A percentile compares a stretch with the other conserved stretches of the same genome.
Conservation (phyloP, 176 grass and related monocot genomes). For the Oryza meridionalis region DNA sequence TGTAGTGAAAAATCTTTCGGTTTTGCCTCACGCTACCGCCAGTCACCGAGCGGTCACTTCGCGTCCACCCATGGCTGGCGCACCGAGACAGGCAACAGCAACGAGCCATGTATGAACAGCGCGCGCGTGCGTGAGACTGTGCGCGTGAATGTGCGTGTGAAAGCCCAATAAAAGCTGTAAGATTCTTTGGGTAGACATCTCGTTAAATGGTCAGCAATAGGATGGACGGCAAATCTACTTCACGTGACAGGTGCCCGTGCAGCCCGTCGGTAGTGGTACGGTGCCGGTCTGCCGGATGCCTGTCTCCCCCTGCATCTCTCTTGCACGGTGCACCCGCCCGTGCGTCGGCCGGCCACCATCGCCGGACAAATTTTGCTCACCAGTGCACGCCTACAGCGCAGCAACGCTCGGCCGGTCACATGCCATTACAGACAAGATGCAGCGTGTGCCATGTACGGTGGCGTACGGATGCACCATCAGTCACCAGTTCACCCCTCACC, state of each 20-base stretch:
- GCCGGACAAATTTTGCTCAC: background rate
- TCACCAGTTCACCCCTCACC: too few species aligned
- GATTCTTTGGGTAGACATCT: background rate
- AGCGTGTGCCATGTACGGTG: background rate
- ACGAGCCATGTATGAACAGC: background rate
- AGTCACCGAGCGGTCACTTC: background rate
- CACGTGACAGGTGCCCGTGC: background rate
- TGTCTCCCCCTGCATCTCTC: background rate
- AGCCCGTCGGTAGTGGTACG: slow-evolving; percentile 13
- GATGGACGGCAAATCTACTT: slow-evolving; percentile 22
- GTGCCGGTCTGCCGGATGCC: background rate
- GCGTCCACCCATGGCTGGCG: background rate
- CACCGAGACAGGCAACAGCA: background rate
- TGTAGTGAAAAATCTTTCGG: too few species aligned
- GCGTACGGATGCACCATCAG: background rate
- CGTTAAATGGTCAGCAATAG: slow-evolving; percentile 27
- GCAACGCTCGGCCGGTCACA: background rate
- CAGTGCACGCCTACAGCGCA: too few species aligned
- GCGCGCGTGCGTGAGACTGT: background rate
- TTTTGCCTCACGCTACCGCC: too few species aligned
- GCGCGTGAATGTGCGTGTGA: background rate
- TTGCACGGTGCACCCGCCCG: background rate
- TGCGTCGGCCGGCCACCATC: background rate
- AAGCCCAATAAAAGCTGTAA: background rate
- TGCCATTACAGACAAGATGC: slow-evolving; percentile 10